Base-by-base conservation (phyloP, 306 rosid species). In the Leucaena leucocephala region DNA sequence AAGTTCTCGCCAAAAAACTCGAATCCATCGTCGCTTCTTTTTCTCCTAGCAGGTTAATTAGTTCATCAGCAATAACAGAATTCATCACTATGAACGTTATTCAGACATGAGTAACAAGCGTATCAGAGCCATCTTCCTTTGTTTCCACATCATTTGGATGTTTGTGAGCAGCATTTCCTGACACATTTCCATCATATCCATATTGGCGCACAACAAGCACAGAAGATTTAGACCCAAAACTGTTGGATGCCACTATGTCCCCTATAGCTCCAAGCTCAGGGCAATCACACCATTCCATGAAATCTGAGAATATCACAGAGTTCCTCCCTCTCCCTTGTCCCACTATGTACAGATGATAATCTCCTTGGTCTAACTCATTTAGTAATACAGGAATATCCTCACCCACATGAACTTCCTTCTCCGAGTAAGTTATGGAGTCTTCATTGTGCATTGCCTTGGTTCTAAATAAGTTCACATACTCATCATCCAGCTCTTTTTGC, bases 201-300 rank as follows among this genome's bases (percentile, higher is more conserved):
- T 86, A 83, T 55, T 85, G 86, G 14, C 84, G 91, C 22, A 91
- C 83, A 34, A 89, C 84, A 1, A 91, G 76, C 73, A 91, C 71
- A n/a, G 89, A 91, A 4, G 93, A 78, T 1, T 50, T 27, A 2
- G 79, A 46, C 0, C 80, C 82, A 44, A 85, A 80, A 62, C 39
- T 80, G 8, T 86, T 74, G 12, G 88, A 86, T 2, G 86, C 89
- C 81, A 87, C 55, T 11, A 87, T 58, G 72, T 86, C 90, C 9
- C 92, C 93, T 38, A 88, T 46, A 2, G 81, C 80, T 7, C 93
- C 93, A 8, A 87, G 81, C 69, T 87, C 97, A 0, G 76, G 79
- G 74, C 79, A 84, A 19, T 89, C 92, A 44, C 89, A 82, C 92
- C 90, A 91, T 2, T 87, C 89, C 1, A 75, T 27, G 3, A 83